Evolutionary conservation across 2,329 filamentous ascomycete species (phyloP).

Genomic region (Diaporthe amygdali): DNA sequence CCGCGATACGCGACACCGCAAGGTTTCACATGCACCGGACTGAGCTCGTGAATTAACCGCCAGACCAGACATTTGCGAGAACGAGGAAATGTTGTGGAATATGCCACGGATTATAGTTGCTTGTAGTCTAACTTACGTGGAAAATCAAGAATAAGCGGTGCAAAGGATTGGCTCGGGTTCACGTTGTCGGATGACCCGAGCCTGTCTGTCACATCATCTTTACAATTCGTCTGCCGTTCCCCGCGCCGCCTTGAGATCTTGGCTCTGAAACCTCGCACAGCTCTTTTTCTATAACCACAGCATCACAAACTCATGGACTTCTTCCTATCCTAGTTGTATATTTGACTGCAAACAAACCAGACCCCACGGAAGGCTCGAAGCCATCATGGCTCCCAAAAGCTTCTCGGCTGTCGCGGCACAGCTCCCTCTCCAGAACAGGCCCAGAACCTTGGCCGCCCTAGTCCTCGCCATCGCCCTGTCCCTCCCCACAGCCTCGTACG

Average conservation of each 20-base stretch:
- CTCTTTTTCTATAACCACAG: neutral
- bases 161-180: neutral
- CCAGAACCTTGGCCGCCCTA: constrained; percentile 13
- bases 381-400: neutral
- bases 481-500: constrained; percentile 29
- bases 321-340: no score
- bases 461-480: constrained; percentile 16
- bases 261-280: no score
- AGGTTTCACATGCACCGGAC: neutral
- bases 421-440: constrained; percentile 7
- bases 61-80: neutral
- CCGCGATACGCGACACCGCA: no score
- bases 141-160: neutral
- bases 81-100: no score
- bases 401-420: neutral
- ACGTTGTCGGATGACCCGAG: neutral
- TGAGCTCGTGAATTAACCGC: neutral
- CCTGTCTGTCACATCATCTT: neutral
- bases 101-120: no score
- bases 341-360: neutral
- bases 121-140: no score
- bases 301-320: no score
- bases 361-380: neutral
- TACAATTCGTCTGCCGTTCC: no score
- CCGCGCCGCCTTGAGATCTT: no score